These are phyloP conservation scores for Ophiostoma montium DNA, from an alignment of 2,329 filamentous ascomycete genomes.

Conservation along the genomic window DNA sequence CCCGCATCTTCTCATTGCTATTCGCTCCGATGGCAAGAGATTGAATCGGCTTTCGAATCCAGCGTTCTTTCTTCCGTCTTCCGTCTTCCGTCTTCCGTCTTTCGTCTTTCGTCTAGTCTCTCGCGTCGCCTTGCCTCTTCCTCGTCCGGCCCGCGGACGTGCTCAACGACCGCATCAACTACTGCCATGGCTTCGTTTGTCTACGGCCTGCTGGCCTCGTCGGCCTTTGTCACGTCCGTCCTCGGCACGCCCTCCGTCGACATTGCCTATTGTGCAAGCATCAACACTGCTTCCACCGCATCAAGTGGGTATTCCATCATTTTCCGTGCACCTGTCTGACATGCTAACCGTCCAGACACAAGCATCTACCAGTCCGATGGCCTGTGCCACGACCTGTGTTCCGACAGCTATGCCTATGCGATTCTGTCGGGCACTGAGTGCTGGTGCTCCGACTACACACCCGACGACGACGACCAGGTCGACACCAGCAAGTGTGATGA, in stretches of 20 bases:
- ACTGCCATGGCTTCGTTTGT: constrained; percentile 5
- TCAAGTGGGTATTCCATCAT: constrained; percentile 26
- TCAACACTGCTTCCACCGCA: constrained; percentile 29
- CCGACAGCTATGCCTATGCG: constrained; percentile 46
- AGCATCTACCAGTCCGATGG: constrained; percentile 55
- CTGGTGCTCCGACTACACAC: constrained; percentile 62
- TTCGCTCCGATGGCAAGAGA: too few species aligned
- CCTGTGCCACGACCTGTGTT: constrained; percentile 48
- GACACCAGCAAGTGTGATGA: constrained; percentile 35
- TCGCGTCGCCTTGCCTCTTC: too few species aligned
- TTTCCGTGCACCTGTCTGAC: not conserved
- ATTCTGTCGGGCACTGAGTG: constrained; percentile 51
- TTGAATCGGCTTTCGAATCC: too few species aligned
- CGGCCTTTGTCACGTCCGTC: not conserved
- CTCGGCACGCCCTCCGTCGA: constrained; percentile 10
- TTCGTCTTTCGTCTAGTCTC: not conserved
- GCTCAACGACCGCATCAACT: not conserved
- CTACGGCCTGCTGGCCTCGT: constrained; percentile 1
- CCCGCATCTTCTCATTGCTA: too few species aligned
- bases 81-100: not conserved
- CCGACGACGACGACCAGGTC: constrained; percentile 29
- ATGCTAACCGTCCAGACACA: constrained; percentile 25
- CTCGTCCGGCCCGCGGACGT: too few species aligned
- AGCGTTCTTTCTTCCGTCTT: not conserved
- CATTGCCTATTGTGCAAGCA: constrained; percentile 28